Conservation (phyloP, 495 filamentous ascomycete genomes). For the Penicillium antarcticum region DNA sequence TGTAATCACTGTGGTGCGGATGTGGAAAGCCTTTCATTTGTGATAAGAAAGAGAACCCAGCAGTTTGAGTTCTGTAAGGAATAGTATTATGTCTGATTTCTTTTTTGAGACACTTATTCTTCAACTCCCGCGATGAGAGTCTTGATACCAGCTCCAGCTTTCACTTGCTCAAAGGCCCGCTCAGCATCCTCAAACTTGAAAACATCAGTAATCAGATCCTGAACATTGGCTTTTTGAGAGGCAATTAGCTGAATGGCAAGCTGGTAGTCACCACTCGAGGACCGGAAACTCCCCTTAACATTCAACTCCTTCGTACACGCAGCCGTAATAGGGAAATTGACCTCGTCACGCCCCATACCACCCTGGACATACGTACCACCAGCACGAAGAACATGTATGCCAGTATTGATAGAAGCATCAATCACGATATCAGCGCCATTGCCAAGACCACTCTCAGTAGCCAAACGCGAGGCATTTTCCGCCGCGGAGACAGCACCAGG, state of each 20-base stretch:
- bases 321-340: conserved; percentile 76
- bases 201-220: conserved; percentile 63
- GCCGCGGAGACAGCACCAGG: not conserved
- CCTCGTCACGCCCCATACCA: conserved; percentile 74
- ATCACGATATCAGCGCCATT: conserved; percentile 69
- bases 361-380: conserved; percentile 82
- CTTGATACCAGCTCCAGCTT: conserved; percentile 45
- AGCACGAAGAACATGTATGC: conserved; percentile 60
- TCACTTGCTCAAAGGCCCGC: conserved; percentile 71
- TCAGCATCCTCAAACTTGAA: conserved; percentile 72
- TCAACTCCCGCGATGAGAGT: not conserved
- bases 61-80: no score
- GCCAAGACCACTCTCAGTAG: conserved; percentile 28
- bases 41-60: no score
- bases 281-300: conserved; percentile 74
- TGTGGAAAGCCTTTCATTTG: no score
- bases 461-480: not conserved
- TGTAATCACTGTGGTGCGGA: no score
- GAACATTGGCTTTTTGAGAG: conserved; percentile 61
- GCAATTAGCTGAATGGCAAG: conserved; percentile 69
- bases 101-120: not conserved
- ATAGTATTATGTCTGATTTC: not conserved
- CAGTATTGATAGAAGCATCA: conserved; percentile 72
- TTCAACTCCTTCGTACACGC: conserved; percentile 76
- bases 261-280: conserved; percentile 71